Conservation (phyloP, 1,284 basidiomycete species). For the Austroboletus niveus region DNA sequence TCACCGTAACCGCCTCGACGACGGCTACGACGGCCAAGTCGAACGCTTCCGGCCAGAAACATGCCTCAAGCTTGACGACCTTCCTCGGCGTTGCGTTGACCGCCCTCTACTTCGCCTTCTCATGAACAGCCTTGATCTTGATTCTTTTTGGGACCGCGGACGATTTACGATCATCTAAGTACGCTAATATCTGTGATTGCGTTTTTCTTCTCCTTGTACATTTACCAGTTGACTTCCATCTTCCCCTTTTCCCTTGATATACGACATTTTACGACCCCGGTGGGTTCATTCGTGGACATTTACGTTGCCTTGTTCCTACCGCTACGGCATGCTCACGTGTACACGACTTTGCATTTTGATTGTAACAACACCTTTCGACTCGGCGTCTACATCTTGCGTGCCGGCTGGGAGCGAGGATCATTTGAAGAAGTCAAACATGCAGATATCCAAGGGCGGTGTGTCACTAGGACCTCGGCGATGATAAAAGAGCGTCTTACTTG, state of each 20-base stretch:
- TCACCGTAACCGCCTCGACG: constrained; percentile 4
- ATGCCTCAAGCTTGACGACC: constrained; percentile 9
- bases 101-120: constrained; percentile 18
- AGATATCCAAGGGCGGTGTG: no score
- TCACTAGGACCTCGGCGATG: no score
- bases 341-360: constrained; percentile 24
- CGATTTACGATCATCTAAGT: constrained; percentile 7
- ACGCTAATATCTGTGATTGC: constrained; percentile 10
- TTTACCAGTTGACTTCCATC: constrained; percentile 3
- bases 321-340: constrained; percentile 20
- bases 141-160: constrained; percentile 10
- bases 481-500: no score
- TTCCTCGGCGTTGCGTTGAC: constrained; percentile 16
- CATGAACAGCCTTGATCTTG: constrained; percentile 13
- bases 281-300: constrained; percentile 6
- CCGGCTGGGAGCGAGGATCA: constrained; percentile 5
- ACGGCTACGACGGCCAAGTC: constrained; percentile 16
- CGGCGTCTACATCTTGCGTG: not conserved
- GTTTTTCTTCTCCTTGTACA: constrained; percentile 18
- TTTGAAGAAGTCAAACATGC: constrained; percentile 6
- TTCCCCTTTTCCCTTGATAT: constrained; percentile 7
- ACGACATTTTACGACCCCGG: constrained; percentile 14
- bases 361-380: constrained; percentile 19
- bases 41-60: constrained; percentile 28
- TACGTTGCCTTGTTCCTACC: constrained; percentile 5